phyloP scores from a whole-genome alignment of 257 asterid genomes.

The Nicotiana paniculata region DNA sequence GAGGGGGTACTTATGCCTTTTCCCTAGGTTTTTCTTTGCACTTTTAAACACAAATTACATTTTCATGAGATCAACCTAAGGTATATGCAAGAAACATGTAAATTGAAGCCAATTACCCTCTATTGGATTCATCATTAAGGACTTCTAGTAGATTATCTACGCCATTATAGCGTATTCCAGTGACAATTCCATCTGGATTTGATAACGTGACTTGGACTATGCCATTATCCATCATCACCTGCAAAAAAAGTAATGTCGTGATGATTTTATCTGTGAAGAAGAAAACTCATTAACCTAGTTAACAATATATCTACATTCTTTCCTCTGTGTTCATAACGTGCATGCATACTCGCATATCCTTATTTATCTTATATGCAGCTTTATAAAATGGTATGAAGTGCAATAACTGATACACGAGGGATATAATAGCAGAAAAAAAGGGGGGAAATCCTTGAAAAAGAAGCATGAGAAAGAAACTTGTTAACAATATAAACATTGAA shows the following conservation, averaged over 20 bases:
- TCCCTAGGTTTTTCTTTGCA: neutral
- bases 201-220: conserved; percentile 58
- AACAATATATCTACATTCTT: neutral
- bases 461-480: neutral
- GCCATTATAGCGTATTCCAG: conserved; percentile 47
- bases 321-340: neutral
- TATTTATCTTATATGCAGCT: neutral
- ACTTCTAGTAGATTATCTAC: conserved; percentile 67
- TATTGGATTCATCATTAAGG: conserved; percentile 47
- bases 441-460: neutral
- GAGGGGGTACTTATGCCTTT: too few relatives aligned
- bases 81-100: neutral
- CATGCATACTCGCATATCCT: neutral
- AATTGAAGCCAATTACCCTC: conserved; percentile 42
- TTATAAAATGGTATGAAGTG: neutral
- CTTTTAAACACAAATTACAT: neutral
- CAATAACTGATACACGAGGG: neutral
- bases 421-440: neutral
- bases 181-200: conserved; percentile 67
- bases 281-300: neutral
- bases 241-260: conserved; percentile 5
- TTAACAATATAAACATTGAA: neutral
- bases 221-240: conserved; percentile 75
- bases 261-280: neutral
- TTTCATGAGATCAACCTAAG: neutral